Base-by-base conservation (phyloP, 2,329 filamentous ascomycete genomes). In the Phoma herbarum region DNA sequence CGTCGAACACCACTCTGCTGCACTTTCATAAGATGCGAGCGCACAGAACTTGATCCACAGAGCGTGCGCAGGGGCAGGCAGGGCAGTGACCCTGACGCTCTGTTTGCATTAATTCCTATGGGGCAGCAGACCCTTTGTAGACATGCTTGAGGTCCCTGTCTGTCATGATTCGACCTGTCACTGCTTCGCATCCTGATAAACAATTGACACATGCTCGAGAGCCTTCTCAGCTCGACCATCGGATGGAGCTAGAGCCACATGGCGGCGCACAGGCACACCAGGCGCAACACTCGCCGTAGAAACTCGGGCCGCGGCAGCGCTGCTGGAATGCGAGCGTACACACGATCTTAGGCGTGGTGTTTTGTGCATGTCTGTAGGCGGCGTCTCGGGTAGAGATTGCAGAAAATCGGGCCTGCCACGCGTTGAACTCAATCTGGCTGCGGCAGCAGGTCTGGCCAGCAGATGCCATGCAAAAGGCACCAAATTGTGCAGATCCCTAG, bases 401-500 rank as follows among this genome's bases (percentile, higher is more conserved):
- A 61, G 31, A 50, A 48, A 57, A 49, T 53, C 53, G 54, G 58
- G 52, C 42, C 59, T 61, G 61, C 59, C 59, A 63, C 60, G 64
- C 60, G 55, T 62, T 63, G 61, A 45, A 44, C 51, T 51, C 52
- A 58, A 37, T 52, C 44, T 60, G 52, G 48, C 45, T 41, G 60
- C 52, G n/a, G 49, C 43, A 52, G 28, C 48, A 45, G 52, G 62
- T 59, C 64, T 68, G 64, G 65, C 65, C 62, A 59, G 59, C 63
- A 49, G 55, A 51, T 46, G 57, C 56, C 20, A 57, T 57, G 56
- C 52, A 59, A 57, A 58, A 33, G 52, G 53, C 57, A 57, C 52
- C 51, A 51, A 64, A 54, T 66, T 67, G 61, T 69, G 66, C 65
- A 64, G 58, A 64, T 56, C 42, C 57, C 25, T 60, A 37, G 55